Percentiles rank a stretch among this genome's conserved stretches.
Evolutionary conservation across 2,329 filamentous ascomycete species (phyloP).

Genomic region (Boeremia exigua): DNA sequence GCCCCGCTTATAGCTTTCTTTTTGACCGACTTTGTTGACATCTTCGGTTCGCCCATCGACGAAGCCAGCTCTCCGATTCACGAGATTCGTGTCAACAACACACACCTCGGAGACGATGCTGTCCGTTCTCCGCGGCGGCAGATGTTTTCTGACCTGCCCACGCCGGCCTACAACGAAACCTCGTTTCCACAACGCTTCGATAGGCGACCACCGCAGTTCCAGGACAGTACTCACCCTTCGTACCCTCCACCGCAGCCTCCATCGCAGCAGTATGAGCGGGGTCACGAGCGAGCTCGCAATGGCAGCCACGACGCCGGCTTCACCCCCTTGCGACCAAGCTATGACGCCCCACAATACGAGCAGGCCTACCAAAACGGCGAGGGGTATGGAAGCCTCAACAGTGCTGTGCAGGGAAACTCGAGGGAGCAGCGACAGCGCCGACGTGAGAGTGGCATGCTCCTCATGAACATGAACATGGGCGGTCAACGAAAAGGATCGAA

Average conservation of each 20-base stretch:
- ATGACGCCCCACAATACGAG: conserved; percentile 49
- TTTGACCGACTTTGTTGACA: conserved; percentile 84
- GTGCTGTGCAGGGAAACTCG: conserved; percentile 34
- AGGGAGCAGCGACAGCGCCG: conserved; percentile 42
- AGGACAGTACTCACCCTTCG: conserved; percentile 27
- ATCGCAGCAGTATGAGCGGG: conserved; percentile 36
- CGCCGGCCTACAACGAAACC: conserved; percentile 66
- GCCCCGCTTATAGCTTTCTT: conserved; percentile 94
- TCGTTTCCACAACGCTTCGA: conserved; percentile 51
- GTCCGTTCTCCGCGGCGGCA: conserved; percentile 69
- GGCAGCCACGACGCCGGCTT: conserved; percentile 58
- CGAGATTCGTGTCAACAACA: conserved; percentile 53
- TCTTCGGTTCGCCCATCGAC: conserved; percentile 78
- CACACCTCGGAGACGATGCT: conserved; percentile 59
- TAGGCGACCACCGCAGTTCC: conserved; percentile 32
- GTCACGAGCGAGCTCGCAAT: conserved; percentile 35
- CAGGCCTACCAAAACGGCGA: conserved; percentile 36
- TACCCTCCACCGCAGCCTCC: conserved; percentile 35
- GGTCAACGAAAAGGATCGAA: conserved; percentile 46
- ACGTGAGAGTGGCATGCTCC: conserved; percentile 49
- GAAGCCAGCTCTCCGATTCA: conserved; percentile 53
- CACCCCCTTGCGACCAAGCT: conserved; percentile 57
- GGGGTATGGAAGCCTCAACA: conserved; percentile 45
- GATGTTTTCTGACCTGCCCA: conserved; percentile 71
- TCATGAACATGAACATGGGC: conserved; percentile 47